Evolutionary conservation across 2,329 filamentous ascomycete genomes (phyloP), one percentile per base, ranked within the genome.

Genomic region (Domatiomyces catenatus): DNA sequence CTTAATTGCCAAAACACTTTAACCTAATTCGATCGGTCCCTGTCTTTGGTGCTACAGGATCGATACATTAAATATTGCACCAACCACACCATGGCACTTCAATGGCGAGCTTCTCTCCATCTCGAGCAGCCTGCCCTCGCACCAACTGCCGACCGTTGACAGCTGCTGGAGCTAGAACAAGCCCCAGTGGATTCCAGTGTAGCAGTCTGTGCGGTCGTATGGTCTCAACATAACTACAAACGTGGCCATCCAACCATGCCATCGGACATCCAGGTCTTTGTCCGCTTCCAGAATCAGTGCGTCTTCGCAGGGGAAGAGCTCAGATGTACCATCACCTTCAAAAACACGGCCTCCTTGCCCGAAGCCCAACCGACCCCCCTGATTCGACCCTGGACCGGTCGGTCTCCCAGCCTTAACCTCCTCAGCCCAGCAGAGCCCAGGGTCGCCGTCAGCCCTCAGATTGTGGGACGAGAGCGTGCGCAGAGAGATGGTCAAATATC

Each of bases 221-320:
- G 8, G 32, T 39, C 32, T 15, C 32, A 15, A 39, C 32, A 39
- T 15, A 39, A 39, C 15, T 39, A 12, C 32, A 15, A 39, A 15
- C 10, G 32, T 12, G 32, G 12, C 32, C 32, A 5, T 39, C 5
- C 8, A 15, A 39, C 32, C 32, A 72, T 73, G 66, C 69, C 71
- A 64, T 78, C 75, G 69, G 90, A 93, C 72, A 87, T 98, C 66
- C 85, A 89, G 67, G 90, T 95, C 68, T 94, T 90, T 67, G 86
- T 98, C 67, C 82, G 83, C 71, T 98, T 90, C 85, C 84, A 87
- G 66, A 86, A 94, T 64, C 82, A 90, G 67, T 89, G 86, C 55
- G 86, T 98, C 61, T 98, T 96, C 70, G 86, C 92, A 51, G 92
- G 92, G 68, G 92, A 98, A 73, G 84, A 94, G 63, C 79, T 96